Evolutionary conservation across 805 yeast species (phyloP), one percentile per base, ranked within the genome.

Genomic region (Kluyveromyces dobzhanskii): DNA sequence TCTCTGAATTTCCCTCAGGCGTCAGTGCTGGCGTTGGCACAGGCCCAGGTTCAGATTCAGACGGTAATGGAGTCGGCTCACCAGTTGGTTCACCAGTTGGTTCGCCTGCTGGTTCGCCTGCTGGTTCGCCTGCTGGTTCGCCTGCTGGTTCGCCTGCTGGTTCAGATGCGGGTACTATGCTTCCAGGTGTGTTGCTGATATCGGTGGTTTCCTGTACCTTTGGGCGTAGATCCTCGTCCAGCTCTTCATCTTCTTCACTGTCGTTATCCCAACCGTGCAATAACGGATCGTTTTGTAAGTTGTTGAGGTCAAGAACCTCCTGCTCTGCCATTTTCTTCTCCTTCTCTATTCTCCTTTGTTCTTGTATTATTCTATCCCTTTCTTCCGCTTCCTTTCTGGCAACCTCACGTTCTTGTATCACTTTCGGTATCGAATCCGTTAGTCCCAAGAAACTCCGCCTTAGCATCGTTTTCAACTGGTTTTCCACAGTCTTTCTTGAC

Each of bases 321-420:
- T 43, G 39, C 14, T 46, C 52, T 28, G 40, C 47, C 25, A 56
- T 56, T 47, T 56, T 64, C 37, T 44, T 46, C 27, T 47, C 53
- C 23, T 57, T 50, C 32, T 51, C 50, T 29, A 45, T 48, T 23
- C 44, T 41, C 39, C 59, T 63, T 43, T 54, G 49, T 42, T 55
- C 62, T 38, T 61, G 61, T 26, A 68, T 64, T 1, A 43, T 39
- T 23, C 51, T 50, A 43, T 57, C 58, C 37, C 56, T 62, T 42
- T 45, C 46, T 34, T 64, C 68, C 46, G 62, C 60, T 40, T 53
- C 46, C 44, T 42, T 41, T 42, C 57, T 37, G 41, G 47, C 54
- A 46, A 27, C 32, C 49, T 41, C 37, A 53, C 38, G 43, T 51
- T 37, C 27, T 40, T 35, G 47, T 44, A 26, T 36, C 47, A 42